Conservation (phyloP, 1,284 basidiomycete genomes). For the Ustilago loliicola region DNA sequence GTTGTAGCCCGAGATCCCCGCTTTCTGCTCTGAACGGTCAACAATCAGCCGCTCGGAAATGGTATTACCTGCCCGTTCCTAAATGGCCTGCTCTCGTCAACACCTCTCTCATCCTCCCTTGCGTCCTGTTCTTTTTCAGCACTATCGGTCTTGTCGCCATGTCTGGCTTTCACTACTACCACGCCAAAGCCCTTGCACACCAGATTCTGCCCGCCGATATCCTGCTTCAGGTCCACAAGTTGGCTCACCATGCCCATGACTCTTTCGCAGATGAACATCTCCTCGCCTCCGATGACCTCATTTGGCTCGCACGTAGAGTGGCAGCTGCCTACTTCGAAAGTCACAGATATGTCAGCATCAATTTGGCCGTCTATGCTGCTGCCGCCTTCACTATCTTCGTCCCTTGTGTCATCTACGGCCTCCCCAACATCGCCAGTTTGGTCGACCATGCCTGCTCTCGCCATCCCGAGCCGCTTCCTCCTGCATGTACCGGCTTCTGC, state of each 20-base stretch:
- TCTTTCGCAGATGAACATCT: background rate
- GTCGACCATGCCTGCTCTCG: constrained; percentile 11
- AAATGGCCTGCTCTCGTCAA: constrained; percentile 12
- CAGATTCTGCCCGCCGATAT: constrained; percentile 7
- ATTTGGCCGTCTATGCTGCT: constrained; percentile 16
- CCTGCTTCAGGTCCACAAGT: background rate
- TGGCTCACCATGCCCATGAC: background rate
- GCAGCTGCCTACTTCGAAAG: constrained; percentile 8
- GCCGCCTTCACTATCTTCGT: background rate
- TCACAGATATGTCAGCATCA: constrained; percentile 15
- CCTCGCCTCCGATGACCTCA: constrained; percentile 23
- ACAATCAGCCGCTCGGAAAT: background rate
- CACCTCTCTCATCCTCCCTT: constrained; percentile 14
- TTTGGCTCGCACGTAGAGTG: constrained; percentile 3
- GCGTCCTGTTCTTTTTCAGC: constrained; percentile 11
- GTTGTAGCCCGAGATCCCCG: constrained; percentile 24
- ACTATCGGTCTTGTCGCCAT: constrained; percentile 8
- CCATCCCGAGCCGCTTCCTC: background rate
- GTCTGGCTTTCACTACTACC: constrained; percentile 7
- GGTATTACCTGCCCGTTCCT: constrained; percentile 16
- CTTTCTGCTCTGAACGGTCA: background rate
- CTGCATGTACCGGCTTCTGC: constrained; percentile 4
- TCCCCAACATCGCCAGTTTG: constrained; percentile 13
- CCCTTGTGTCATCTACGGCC: constrained; percentile 6
- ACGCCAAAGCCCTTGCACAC: constrained; percentile 4